These are phyloP conservation scores for Vitis labrusca DNA, from an alignment of 164 flowering plant species.

Conservation along the genomic window DNA sequence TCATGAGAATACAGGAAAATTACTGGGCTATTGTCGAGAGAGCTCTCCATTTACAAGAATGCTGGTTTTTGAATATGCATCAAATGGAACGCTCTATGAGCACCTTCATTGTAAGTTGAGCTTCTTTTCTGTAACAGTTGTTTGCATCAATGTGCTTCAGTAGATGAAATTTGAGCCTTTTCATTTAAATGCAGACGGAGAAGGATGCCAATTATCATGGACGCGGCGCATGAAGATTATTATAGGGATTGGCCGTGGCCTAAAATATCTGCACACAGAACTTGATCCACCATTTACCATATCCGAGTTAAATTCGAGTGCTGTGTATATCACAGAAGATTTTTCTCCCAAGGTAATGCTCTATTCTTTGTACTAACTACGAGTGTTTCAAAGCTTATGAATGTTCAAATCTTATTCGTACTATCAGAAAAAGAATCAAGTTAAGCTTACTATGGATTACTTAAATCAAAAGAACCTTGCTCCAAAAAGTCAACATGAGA, in stretches of 20 bases:
- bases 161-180: constrained; percentile 5
- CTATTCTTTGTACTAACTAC: neutral
- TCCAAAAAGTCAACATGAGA: too few species aligned
- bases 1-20: constrained; percentile 76
- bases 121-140: neutral
- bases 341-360: constrained; percentile 82
- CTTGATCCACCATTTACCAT: constrained; percentile 75
- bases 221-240: constrained; percentile 82
- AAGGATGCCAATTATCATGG: constrained; percentile 88
- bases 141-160: neutral
- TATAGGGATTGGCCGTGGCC: constrained; percentile 82
- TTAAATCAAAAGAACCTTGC: neutral
- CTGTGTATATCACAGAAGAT: constrained; percentile 88
- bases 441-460: neutral
- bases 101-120: constrained; percentile 83
- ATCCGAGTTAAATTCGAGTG: constrained; percentile 70
- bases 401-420: neutral
- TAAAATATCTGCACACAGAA: constrained; percentile 86
- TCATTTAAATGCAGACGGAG: constrained; percentile 59
- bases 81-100: constrained; percentile 90
- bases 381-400: neutral
- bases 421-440: neutral
- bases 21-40: constrained; percentile 87
- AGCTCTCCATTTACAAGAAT: constrained; percentile 81
- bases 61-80: constrained; percentile 94